Evolutionary conservation across 2,329 filamentous ascomycete genomes (phyloP).

Genomic region (Claviceps arundinis): DNA sequence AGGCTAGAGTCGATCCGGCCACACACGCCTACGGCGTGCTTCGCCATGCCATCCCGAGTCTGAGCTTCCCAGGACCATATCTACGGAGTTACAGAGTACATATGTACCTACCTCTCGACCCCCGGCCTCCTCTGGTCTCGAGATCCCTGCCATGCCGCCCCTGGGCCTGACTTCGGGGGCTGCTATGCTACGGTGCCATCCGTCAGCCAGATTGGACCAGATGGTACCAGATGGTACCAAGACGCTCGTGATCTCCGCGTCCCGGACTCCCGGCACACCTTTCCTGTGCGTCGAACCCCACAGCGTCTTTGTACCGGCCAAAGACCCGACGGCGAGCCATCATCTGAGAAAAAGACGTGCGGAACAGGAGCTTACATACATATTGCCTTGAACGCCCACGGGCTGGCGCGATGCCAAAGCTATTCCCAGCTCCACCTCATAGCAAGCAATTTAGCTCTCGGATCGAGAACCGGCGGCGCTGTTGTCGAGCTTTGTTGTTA

Average conservation of each 20-base stretch:
- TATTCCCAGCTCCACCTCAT: not conserved
- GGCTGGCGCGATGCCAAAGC: slow-evolving; percentile 3
- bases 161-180: not conserved
- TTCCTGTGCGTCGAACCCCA: slow-evolving; percentile 4
- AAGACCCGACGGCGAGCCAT: not conserved
- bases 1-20: not conserved
- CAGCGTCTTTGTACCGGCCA: not conserved
- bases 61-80: not conserved
- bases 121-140: slow-evolving; percentile 1
- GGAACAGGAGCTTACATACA: not conserved
- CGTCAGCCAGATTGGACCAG: slow-evolving; percentile 4
- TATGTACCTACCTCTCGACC: too few species aligned
- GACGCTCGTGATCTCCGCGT: not conserved
- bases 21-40: not conserved
- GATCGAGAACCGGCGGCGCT: not conserved
- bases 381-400: not conserved
- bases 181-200: slow-evolving; percentile 1
- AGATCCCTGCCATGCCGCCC: slow-evolving; percentile 4
- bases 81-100: too few species aligned
- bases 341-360: not conserved
- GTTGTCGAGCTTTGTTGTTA: not conserved
- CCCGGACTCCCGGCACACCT: not conserved
- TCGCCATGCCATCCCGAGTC: slow-evolving; percentile 1
- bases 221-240: not conserved
- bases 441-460: slow-evolving; percentile 7